Percentiles rank a stretch among this genome's conserved stretches.
These are phyloP conservation scores for Fusarium beomiforme DNA, from an alignment of 2,329 filamentous ascomycete genomes.

Conservation along the genomic window DNA sequence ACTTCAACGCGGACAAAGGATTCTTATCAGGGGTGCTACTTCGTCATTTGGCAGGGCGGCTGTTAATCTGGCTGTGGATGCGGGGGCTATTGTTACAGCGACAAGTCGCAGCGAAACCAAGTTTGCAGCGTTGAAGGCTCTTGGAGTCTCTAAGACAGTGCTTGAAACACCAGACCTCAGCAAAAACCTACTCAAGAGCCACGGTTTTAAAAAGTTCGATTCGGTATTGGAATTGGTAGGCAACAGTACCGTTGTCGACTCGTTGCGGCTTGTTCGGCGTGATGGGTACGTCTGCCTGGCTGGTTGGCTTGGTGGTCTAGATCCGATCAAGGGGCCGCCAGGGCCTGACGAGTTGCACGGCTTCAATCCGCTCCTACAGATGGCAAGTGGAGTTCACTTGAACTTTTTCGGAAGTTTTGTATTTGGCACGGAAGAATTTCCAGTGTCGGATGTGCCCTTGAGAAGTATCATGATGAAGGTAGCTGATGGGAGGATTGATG, in stretches of 20 bases:
- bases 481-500: neutral
- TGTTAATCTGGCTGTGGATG: neutral
- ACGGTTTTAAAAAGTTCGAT: neutral
- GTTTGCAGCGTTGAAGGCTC: neutral
- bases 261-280: neutral
- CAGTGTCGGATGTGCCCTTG: neutral
- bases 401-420: neutral
- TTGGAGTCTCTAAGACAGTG: neutral
- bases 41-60: neutral
- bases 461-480: neutral
- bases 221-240: neutral
- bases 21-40: neutral
- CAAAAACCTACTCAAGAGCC: accelerated
- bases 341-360: neutral
- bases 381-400: neutral
- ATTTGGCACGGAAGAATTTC: neutral
- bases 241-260: neutral
- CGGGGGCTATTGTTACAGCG: neutral
- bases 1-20: neutral
- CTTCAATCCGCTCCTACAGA: neutral
- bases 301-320: neutral
- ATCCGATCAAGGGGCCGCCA: neutral
- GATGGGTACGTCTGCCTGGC: neutral
- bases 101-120: neutral
- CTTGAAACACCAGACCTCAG: neutral